Evolutionary conservation across 208 protist species (phyloP).

Genomic region (Blastocrithidia nonstop): DNA sequence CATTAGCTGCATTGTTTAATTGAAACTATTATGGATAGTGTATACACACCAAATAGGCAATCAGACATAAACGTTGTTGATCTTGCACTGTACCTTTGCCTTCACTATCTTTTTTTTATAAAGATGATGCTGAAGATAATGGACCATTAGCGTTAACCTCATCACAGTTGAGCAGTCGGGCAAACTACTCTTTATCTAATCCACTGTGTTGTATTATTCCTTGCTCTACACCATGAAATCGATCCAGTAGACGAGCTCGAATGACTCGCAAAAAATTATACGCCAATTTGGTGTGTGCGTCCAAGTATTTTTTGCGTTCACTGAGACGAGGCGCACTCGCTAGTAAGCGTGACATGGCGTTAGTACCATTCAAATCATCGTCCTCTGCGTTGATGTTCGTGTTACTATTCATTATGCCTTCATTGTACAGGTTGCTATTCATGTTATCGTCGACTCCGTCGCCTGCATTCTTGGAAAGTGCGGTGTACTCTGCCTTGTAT

Average conservation of each 20-base stretch:
- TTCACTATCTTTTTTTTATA: no score
- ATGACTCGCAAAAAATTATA: slow-evolving; percentile 59
- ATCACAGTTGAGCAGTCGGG: slow-evolving; percentile 31
- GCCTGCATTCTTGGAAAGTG: slow-evolving; percentile 20
- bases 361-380: slow-evolving; percentile 27
- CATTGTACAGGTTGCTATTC: not conserved
- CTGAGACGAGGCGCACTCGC: slow-evolving; percentile 55
- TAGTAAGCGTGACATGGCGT: slow-evolving; percentile 60
- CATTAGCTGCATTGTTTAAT: no score
- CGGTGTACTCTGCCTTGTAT: slow-evolving; percentile 62
- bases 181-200: slow-evolving; percentile 60
- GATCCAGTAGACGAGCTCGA: slow-evolving; percentile 43
- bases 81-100: slow-evolving; percentile 34
- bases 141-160: no score
- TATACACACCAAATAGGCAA: slow-evolving; percentile 65
- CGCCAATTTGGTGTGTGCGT: slow-evolving; percentile 72
- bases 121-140: no score
- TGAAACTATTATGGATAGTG: no score
- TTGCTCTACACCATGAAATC: slow-evolving; percentile 74
- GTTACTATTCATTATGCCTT: no score
- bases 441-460: not conserved
- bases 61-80: slow-evolving; percentile 62
- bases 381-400: slow-evolving; percentile 11
- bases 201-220: slow-evolving; percentile 43
- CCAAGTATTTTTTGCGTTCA: slow-evolving; percentile 71